phyloP scores from a whole-genome alignment of 1,284 basidiomycete species.

The Malassezia dermatis region DNA sequence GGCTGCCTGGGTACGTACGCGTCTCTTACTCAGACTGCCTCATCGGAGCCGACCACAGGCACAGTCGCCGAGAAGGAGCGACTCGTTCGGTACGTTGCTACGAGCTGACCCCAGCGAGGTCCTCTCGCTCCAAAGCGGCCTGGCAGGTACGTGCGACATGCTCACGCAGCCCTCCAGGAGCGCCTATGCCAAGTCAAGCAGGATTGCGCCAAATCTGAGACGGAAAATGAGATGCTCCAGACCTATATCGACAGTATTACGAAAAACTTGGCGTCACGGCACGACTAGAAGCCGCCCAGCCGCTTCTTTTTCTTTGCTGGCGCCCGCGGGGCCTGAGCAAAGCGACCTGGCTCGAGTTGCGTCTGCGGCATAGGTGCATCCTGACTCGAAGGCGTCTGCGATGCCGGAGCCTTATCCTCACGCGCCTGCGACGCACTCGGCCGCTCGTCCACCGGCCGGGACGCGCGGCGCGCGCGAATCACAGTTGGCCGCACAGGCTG shows the following conservation, averaged over 20 bases:
- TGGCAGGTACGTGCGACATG: slow-evolving; percentile 19
- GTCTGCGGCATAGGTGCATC: neutral
- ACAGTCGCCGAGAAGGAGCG: slow-evolving; percentile 46
- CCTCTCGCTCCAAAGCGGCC: slow-evolving; percentile 33
- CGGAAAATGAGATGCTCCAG: slow-evolving; percentile 46
- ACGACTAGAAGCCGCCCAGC: slow-evolving; percentile 13
- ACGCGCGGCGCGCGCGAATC: neutral
- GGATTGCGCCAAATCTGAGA: slow-evolving; percentile 42
- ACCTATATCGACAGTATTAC: slow-evolving; percentile 46
- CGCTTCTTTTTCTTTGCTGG: slow-evolving; percentile 10
- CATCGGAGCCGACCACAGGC: slow-evolving; percentile 35
- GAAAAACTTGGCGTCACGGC: slow-evolving; percentile 43
- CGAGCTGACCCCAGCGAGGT: slow-evolving; percentile 25
- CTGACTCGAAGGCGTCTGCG: neutral
- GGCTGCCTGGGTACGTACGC: slow-evolving; percentile 9
- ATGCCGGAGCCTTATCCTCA: neutral
- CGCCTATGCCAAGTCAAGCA: slow-evolving; percentile 34
- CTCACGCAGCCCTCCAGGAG: slow-evolving; percentile 24
- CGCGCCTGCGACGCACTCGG: neutral
- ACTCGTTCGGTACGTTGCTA: slow-evolving; percentile 26
- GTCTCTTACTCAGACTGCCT: slow-evolving; percentile 5
- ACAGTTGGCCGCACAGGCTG: slow-evolving; percentile 2
- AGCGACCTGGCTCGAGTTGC: slow-evolving; percentile 12
- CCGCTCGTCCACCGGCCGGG: neutral
- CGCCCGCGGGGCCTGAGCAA: slow-evolving; percentile 1